Evolutionary conservation across 176 grass and related monocot genomes (phyloP), one percentile per base, ranked within the genome.

Genomic region (Tillandsia fasciculata): DNA sequence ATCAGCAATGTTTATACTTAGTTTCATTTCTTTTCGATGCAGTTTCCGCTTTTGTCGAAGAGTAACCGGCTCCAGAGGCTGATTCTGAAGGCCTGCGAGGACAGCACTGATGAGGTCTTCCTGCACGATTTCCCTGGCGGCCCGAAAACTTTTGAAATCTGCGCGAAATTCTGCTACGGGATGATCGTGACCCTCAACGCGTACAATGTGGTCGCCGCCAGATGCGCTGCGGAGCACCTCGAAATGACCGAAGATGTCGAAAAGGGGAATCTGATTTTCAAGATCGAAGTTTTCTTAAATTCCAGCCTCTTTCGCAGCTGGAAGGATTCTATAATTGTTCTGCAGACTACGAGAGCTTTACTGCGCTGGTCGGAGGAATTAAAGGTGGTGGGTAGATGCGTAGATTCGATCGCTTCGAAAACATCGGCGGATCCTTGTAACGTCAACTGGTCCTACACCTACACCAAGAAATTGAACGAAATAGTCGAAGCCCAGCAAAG

Each of bases 11-110:
- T 17, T 5, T 18, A n/a, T n/a, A n/a, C n/a, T n/a, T n/a, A n/a
- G n/a, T n/a, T n/a, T n/a, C n/a, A n/a, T n/a, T n/a, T 18, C 74
- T 72, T 81, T 53, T 14, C 9, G 61, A 33, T 83, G 73, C 89
- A 94, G 90, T 99, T 99, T 80, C 95, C 95, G 15, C 95, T 99
- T 69, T 72, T 94, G 63, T 90, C 95, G 50, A 99, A 94, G 84
- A 99, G 95, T 67, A 80, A 70, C 54, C 91, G 86, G 57, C 73
- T 99, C 68, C 90, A 88, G 72, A 86, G 71, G 52, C 72, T 94
- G 56, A 70, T 99, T 20, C 76, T 88, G 12, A 78, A 86, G 80
- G 87, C 87, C 15, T 65, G 81, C 29, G 77, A 85, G 57, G 81
- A 88, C 11, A 78, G 67, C 8, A 82, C 66, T 14, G 90, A 99